phyloP scores from a whole-genome alignment of 148 eudicot species.

The Rhododendron molle region DNA sequence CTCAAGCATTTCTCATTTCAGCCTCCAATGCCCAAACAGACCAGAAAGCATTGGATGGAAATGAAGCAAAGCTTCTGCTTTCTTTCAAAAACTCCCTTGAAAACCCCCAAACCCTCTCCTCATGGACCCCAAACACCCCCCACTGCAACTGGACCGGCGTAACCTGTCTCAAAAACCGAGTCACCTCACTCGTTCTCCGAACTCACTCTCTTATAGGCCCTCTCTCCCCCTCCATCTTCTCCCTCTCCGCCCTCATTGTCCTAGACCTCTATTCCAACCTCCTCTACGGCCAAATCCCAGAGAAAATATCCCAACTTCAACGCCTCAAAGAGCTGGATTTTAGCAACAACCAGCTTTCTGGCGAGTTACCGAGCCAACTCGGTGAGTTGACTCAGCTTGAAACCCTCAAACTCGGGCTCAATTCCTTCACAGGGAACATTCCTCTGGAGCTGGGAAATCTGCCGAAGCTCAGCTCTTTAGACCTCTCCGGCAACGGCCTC shows the following conservation, averaged over 20 bases:
- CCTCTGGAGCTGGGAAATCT: conserved; percentile 37
- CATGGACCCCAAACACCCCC: conserved; percentile 26
- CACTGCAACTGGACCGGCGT: conserved; percentile 50
- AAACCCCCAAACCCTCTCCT: conserved; percentile 20
- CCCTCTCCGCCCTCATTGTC: conserved; percentile 20
- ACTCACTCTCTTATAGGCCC: conserved; percentile 28
- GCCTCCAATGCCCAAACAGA: neutral
- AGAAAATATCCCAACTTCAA: conserved; percentile 9
- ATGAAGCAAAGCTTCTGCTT: conserved; percentile 20
- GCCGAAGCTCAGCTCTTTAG: conserved; percentile 17
- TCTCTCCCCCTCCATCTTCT: conserved; percentile 25
- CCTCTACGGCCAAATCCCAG: conserved; percentile 22
- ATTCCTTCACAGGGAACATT: conserved; percentile 31
- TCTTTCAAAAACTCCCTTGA: conserved; percentile 31
- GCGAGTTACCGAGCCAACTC: conserved; percentile 34
- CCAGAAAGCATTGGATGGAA: neutral
- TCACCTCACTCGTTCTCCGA: conserved; percentile 31
- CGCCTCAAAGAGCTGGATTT: conserved; percentile 22
- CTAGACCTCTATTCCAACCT: conserved; percentile 37
- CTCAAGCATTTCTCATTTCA: neutral
- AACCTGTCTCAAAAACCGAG: conserved; percentile 25
- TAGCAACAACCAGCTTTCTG: conserved; percentile 30
- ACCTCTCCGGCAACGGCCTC: conserved; percentile 37
- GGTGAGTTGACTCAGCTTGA: conserved; percentile 31
- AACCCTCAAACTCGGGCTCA: conserved; percentile 36